Evolutionary conservation across 371 early-diverging fungal species (phyloP), one percentile per base, ranked within the genome.

Genomic region (Chytridium lagenaria): DNA sequence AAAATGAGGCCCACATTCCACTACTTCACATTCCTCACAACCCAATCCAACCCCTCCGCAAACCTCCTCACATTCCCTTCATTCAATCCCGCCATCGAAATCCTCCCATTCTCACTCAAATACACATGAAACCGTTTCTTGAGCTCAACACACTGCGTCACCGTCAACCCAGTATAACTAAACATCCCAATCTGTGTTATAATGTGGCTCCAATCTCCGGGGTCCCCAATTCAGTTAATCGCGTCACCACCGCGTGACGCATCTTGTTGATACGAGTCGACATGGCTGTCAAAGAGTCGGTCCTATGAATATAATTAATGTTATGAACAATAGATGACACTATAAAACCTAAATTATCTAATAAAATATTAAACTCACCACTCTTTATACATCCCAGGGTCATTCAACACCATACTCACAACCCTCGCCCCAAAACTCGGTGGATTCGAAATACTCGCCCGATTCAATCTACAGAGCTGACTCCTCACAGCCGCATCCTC

Each of bases 141-240:
- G 70, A 98, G 84, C 3, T 87, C 86, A 72, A 87, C 85, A 71
- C 93, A 94, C 67, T 81, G 84, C 5, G 73, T 71, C 49, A 76
- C 77, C 40, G 71, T 88, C 50, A 97, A 80, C 2, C 98, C 98
- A 3, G 98, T 97, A 84, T 90, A 98, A 10, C 92, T 91, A 78
- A 98, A 98, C 98, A 98, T 98, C 80, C 98, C 98, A 75, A 96
- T 96, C 83, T 98, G 98, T 69, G 92, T 90, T 15, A 90, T 84
- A 74, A 97, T 95, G 73, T 98, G 98, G 74, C 93, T 85, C 97
- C 98, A 98, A 34, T 88, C 90, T 52, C 97, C 98, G 28, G 96
- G 97, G 98, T 96, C 40, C 88, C 80, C 52, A 94, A 81, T 30
- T 86, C 81, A 1, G 76, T 78, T 67, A 97, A 83, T 44, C 87